Evolutionary conservation across 345 rosid genomes (phyloP).

Genomic region (Eucalyptus sp.): DNA sequence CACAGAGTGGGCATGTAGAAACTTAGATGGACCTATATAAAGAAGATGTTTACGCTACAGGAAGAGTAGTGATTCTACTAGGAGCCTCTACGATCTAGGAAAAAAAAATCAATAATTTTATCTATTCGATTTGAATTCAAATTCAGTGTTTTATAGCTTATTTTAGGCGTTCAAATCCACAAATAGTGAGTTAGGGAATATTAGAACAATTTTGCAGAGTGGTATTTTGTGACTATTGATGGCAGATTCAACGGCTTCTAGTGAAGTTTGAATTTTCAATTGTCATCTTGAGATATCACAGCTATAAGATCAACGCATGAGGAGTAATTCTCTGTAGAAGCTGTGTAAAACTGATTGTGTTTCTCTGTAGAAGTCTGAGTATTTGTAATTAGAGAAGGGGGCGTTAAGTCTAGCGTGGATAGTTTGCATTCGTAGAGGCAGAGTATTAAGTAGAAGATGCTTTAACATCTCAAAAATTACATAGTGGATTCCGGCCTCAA

Average conservation of each 20-base stretch:
- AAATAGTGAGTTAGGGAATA: neutral
- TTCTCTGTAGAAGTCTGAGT: no score
- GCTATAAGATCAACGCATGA: neutral
- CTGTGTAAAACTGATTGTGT: neutral
- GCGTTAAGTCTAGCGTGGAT: no score
- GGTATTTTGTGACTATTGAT: neutral
- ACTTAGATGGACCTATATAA: neutral
- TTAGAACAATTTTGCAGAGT: neutral
- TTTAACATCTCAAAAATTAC: no score
- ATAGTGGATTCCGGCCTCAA: no score
- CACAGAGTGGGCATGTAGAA: neutral
- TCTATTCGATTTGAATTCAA: neutral
- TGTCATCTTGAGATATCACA: neutral
- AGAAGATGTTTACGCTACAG: neutral
- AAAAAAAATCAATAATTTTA: neutral
- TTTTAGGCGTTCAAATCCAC: neutral
- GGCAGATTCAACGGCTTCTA: neutral
- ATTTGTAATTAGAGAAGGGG: no score
- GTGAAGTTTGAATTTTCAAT: neutral
- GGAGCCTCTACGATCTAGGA: neutral
- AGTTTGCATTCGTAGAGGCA: no score
- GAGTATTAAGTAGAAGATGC: no score
- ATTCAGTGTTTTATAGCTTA: neutral
- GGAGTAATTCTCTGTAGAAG: neutral
- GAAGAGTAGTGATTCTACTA: neutral